Evolutionary conservation across 305 asterid species (phyloP).

Genomic region (Fraxinus latifolia): DNA sequence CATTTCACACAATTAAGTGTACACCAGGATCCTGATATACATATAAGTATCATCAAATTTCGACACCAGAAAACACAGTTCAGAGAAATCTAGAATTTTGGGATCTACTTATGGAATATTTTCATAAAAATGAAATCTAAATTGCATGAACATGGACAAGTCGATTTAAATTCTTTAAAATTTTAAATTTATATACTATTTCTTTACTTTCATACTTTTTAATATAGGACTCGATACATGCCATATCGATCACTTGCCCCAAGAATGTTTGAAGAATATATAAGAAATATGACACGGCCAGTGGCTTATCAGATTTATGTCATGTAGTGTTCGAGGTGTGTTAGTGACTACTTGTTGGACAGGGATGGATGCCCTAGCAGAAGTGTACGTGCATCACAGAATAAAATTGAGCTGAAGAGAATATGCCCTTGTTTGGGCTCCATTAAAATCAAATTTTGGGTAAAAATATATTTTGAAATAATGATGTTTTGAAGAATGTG

Average conservation of each 20-base stretch:
- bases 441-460: no score
- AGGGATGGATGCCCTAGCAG: neutral
- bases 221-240: neutral
- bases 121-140: neutral
- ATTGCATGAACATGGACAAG: neutral
- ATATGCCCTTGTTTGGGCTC: no score
- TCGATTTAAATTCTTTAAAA: neutral
- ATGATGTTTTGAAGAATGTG: no score
- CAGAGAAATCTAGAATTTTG: neutral
- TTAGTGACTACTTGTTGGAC: neutral
- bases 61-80: neutral
- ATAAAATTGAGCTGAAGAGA: neutral
- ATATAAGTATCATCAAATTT: neutral
- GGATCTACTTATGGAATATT: neutral
- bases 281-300: neutral
- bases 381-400: neutral
- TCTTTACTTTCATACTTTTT: neutral
- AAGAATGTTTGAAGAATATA: neutral
- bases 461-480: no score
- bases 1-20: neutral
- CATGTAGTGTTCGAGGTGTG: neutral
- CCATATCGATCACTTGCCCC: neutral
- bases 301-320: neutral
- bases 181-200: neutral
- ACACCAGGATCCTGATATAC: neutral